These are phyloP conservation scores for Diaporthe sp. DNA, from an alignment of 2,329 filamentous ascomycete genomes.

Conservation along the genomic window DNA sequence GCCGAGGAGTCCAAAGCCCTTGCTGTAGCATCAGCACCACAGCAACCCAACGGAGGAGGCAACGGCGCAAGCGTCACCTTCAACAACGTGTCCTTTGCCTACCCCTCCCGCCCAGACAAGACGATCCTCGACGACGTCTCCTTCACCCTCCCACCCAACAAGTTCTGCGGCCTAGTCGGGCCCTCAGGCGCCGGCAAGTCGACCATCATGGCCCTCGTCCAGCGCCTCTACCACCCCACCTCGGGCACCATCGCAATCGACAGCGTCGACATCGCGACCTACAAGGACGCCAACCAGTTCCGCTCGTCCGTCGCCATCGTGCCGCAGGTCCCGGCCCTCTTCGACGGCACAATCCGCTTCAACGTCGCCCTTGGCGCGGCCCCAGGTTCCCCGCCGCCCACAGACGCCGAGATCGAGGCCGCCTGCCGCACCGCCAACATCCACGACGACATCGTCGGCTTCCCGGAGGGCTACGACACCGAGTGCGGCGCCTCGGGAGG, in stretches of 20 bases:
- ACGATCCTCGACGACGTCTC: background rate
- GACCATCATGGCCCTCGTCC: background rate
- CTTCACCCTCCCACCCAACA: background rate
- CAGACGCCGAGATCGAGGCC: background rate
- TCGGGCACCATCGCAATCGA: background rate
- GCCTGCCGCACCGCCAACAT: background rate
- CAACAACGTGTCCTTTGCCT: background rate
- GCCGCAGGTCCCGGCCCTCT: background rate
- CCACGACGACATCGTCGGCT: background rate
- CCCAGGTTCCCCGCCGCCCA: background rate
- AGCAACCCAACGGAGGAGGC: background rate
- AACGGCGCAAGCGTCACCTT: background rate
- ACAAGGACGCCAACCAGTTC: background rate
- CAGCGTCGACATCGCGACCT: background rate
- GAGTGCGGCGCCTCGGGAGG: background rate
- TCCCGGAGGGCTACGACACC: background rate
- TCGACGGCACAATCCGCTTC: constrained; percentile 1
- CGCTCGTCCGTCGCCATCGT: background rate
- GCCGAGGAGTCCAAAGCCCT: background rate
- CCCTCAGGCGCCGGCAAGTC: background rate
- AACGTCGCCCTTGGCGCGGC: background rate
- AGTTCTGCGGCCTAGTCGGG: constrained; percentile 1
- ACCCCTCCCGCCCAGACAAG: background rate
- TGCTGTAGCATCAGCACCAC: background rate
- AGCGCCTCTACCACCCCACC: background rate